Evolutionary conservation across 345 rosid species (phyloP), one percentile per base, ranked within the genome.

Genomic region (Psidium guajava): DNA sequence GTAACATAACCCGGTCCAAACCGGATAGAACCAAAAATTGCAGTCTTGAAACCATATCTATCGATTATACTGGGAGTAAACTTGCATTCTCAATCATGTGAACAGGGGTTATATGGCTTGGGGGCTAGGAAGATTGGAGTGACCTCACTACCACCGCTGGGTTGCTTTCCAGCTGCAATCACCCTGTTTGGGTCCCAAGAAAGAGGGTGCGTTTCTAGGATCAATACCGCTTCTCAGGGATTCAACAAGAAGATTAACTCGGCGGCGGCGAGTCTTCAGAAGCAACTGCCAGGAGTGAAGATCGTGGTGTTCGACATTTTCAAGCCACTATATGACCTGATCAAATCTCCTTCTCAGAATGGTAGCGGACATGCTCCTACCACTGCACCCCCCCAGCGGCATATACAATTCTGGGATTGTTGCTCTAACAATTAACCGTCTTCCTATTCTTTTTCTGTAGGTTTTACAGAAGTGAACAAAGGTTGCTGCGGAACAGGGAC

Each of bases 401-500:
- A 57, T 8, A 42, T 22, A 11, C 13, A 15, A 86, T 9, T 27
- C 14, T 44, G 21, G 56, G 47, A 32, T 5, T 64, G 20, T 11
- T 20, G 14, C 73, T 10, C 21, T 57, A 36, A 32, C 24, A 55
- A 55, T n/a, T 51, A 21, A 54, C 13, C 53, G 36, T 27, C 47
- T 8, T 22, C 57, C 57, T 53, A 55, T 74, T 11, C 36, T 83
- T 52, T 52, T 52, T 47, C 36, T 75, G 84, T 82, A 93, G 99
- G 99, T 84, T 97, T 97, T 81, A 83, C 58, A 57, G 98, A 96
- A 91, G 98, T 95, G 80, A 89, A 87, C n/a, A 96, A 87, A 89
- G 99, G 98, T 40, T 97, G 98, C 84, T 96, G 99, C 80, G 98
- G 99, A 86, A 93, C 99, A 25, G 98, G 99, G 82, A 91, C 90